phyloP scores from a whole-genome alignment of 108 stramenopile genomes.

The Cyclotella kingstonii region DNA sequence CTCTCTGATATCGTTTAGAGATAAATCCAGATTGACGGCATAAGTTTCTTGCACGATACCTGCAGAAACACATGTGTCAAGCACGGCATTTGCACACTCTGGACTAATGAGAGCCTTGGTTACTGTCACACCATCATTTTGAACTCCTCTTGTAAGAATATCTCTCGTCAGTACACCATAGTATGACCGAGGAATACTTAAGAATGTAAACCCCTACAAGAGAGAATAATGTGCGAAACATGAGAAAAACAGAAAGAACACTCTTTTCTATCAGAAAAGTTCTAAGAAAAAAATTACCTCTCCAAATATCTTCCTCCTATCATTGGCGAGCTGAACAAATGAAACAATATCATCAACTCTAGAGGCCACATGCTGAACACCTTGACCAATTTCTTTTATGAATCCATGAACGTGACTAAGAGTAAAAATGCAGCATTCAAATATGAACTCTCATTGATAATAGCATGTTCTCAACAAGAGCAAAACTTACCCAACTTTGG shows the following conservation, averaged over 20 bases:
- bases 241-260: too few relatives aligned
- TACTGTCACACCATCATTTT: background rate
- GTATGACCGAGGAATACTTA: constrained; percentile 82
- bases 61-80: constrained; percentile 40
- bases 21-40: constrained; percentile 60
- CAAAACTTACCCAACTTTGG: constrained; percentile 65
- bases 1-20: constrained; percentile 20
- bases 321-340: constrained; percentile 81
- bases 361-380: constrained; percentile 86
- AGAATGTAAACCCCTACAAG: constrained; percentile 73
- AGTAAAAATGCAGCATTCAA: background rate
- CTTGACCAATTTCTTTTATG: constrained; percentile 83
- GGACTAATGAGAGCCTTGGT: constrained; percentile 18
- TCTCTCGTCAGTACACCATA: constrained; percentile 69
- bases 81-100: constrained; percentile 43
- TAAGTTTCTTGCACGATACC: constrained; percentile 51
- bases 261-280: background rate
- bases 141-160: constrained; percentile 34
- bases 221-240: background rate
- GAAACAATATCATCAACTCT: constrained; percentile 74
- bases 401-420: constrained; percentile 83
- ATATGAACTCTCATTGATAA: background rate
- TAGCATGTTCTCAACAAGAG: background rate
- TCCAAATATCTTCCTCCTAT: constrained; percentile 62
- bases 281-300: constrained; percentile 54